These are phyloP conservation scores for Cupressus sempervirens DNA, from an alignment of 75 land plant species.

Conservation along the genomic window DNA sequence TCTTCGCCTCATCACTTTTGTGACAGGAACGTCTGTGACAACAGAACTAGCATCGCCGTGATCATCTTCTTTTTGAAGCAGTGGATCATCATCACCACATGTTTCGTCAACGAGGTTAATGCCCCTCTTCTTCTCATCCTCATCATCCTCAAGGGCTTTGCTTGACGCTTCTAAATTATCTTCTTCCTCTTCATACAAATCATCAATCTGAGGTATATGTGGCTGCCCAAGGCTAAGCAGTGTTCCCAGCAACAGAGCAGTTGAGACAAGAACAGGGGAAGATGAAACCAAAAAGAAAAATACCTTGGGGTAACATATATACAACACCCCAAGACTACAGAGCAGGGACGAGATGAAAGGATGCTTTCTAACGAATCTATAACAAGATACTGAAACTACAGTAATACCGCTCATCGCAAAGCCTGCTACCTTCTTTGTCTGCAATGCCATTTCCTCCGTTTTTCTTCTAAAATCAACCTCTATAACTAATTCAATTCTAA, in stretches of 20 bases:
- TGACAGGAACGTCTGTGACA: neutral
- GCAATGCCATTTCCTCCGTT: constrained; percentile 5
- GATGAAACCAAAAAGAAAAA: constrained; percentile 48
- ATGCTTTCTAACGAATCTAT: constrained; percentile 36
- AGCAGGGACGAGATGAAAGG: constrained; percentile 34
- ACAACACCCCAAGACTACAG: constrained; percentile 32
- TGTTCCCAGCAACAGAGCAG: constrained; percentile 56
- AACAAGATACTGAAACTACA: constrained; percentile 20
- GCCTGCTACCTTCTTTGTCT: constrained; percentile 18
- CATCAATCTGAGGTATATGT: constrained; percentile 48
- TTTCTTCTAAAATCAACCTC: neutral
- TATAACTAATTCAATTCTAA: neutral
- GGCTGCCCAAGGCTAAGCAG: constrained; percentile 63
- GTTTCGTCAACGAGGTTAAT: constrained; percentile 11
- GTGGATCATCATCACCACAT: neutral
- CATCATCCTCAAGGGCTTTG: constrained; percentile 14
- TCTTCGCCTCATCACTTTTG: constrained; percentile 8
- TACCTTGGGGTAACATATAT: constrained; percentile 39
- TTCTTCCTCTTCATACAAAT: constrained; percentile 27
- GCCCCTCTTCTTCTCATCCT: constrained; percentile 24
- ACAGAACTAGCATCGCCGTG: neutral
- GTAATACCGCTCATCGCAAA: constrained; percentile 16
- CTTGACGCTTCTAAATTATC: constrained; percentile 10
- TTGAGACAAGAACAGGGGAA: constrained; percentile 57
- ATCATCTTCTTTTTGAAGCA: neutral